Conservation (phyloP, 257 asterid species). For the Ilex aquifolium region DNA sequence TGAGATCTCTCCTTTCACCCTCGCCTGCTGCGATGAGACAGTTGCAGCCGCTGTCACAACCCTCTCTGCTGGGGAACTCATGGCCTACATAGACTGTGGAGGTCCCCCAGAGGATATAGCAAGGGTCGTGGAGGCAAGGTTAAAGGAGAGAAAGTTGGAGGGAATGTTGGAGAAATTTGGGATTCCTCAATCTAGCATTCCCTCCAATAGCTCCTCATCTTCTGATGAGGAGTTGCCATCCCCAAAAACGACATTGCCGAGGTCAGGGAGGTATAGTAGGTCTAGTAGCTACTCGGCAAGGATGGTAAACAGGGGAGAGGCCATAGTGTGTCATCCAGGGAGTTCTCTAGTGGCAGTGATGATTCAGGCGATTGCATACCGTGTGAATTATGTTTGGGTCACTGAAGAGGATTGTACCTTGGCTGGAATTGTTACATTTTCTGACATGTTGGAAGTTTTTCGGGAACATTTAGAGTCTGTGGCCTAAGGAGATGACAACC, state of each 20-base stretch:
- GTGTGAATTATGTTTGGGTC: conserved; percentile 87
- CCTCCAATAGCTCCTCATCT: conserved; percentile 22
- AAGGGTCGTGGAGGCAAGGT: conserved; percentile 42
- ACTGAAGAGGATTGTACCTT: conserved; percentile 65
- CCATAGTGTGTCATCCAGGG: conserved; percentile 64
- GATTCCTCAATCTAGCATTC: conserved; percentile 5
- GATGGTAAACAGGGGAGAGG: conserved; percentile 65
- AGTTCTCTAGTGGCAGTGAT: conserved; percentile 88
- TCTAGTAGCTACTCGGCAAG: conserved; percentile 47
- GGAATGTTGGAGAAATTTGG: conserved; percentile 51
- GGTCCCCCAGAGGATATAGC: conserved; percentile 70
- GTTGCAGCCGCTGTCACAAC: conserved; percentile 59
- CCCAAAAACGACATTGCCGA: conserved; percentile 24
- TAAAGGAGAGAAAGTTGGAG: conserved; percentile 51
- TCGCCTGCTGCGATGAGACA: conserved; percentile 55
- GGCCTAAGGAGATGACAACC: too few species aligned
- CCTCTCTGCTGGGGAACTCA: conserved; percentile 72
- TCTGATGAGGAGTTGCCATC: conserved; percentile 49
- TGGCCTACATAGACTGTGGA: conserved; percentile 71
- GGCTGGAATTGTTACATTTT: conserved; percentile 73
- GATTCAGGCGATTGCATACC: conserved; percentile 78
- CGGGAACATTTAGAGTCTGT: conserved; percentile 36
- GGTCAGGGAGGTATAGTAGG: conserved; percentile 25
- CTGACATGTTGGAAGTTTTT: conserved; percentile 49
- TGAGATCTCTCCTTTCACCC: conserved; percentile 65